Base-by-base conservation (phyloP, 352 stramenopile species). In the Phytophthora gonapodyides region DNA sequence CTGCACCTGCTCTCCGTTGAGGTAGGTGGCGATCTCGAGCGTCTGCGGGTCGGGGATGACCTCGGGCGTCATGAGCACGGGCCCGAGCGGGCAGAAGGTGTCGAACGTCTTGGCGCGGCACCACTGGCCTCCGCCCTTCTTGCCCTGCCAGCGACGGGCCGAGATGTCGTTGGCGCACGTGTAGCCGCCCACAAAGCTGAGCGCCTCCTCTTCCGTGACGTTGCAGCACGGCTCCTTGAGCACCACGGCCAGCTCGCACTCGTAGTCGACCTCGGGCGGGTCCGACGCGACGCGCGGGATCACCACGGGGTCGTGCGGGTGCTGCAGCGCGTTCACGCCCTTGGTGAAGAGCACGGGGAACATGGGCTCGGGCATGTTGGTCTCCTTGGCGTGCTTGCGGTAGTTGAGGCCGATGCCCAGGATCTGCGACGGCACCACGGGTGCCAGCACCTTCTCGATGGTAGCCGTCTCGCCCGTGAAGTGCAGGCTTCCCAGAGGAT, bases 401-500 rank as follows among this genome's bases (percentile, higher is more conserved):
- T 97, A 97, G 75, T 97, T 97, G 30, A 97, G 78, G 5, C 91
- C 91, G 31, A 97, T 95, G 41, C 84, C 81, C 17, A 94, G 71
- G 60, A 97, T 93, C 69, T 91, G 83, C 10, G 82, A 82, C 16
- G 89, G 88, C 43, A 88, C 69, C 34, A 97, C 80, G 3, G 89
- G 89, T 21, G 80, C 77, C 54, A 96, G 72, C 33, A 97, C 67
- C 65, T 87, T 86, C 61, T 78, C 72, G 45, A 96, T 78, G 9
- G 59, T 76, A 8, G 82, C 85, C 6, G 73, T 71, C 59, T 88
- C 61, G 21, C 81, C 80, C 9, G 82, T 94, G 60, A 92, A 90
- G 49, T 44, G 19, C 24, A 84, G 69, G 48, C 57, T 82, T 21
- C 85, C 85, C 10, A 94, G 62, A 19, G 80, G 80, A 36, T 94